These are phyloP conservation scores for Kodamaea fungicola DNA, from an alignment of 1,139 yeast genomes.

Conservation along the genomic window DNA sequence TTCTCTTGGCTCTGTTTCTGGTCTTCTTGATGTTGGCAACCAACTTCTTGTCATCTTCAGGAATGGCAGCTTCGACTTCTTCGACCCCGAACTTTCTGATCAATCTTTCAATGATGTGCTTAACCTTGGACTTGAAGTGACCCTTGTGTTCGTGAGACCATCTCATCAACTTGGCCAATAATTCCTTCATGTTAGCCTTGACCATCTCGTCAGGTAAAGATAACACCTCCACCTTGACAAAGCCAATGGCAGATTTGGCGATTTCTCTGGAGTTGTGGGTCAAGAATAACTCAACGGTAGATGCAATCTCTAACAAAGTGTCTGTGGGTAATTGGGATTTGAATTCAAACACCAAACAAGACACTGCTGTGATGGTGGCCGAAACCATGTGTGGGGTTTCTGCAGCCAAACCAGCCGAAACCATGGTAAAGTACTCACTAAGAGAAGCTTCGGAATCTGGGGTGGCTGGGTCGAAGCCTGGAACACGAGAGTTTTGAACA, in stretches of 20 bases:
- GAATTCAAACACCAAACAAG: slow-evolving; percentile 85
- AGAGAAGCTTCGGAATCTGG: slow-evolving; percentile 67
- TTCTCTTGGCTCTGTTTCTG: slow-evolving; percentile 76
- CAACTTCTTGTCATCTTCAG: slow-evolving; percentile 81
- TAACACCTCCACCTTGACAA: slow-evolving; percentile 85
- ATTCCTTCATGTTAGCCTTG: slow-evolving; percentile 58
- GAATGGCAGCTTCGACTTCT: slow-evolving; percentile 72
- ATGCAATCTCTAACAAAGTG: slow-evolving; percentile 66
- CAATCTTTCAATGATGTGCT: slow-evolving; percentile 87
- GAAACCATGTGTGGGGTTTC: slow-evolving; percentile 93
- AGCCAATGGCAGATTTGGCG: slow-evolving; percentile 91
- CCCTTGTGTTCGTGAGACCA: slow-evolving; percentile 98
- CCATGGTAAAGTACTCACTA: slow-evolving; percentile 85
- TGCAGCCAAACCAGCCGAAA: slow-evolving; percentile 95
- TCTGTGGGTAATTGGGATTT: slow-evolving; percentile 56
- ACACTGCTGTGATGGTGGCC: slow-evolving; percentile 88
- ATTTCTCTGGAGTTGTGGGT: slow-evolving; percentile 91
- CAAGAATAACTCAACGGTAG: slow-evolving; percentile 87
- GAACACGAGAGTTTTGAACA: slow-evolving; percentile 61
- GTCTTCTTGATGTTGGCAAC: slow-evolving; percentile 82
- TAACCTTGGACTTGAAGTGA: slow-evolving; percentile 87
- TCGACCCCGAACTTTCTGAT: slow-evolving; percentile 88
- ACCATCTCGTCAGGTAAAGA: slow-evolving; percentile 81
- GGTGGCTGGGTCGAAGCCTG: slow-evolving; percentile 62
- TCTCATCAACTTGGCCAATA: slow-evolving; percentile 70